Conservation (phyloP, 495 filamentous ascomycete genomes). For the Podospora fimiseda region DNA sequence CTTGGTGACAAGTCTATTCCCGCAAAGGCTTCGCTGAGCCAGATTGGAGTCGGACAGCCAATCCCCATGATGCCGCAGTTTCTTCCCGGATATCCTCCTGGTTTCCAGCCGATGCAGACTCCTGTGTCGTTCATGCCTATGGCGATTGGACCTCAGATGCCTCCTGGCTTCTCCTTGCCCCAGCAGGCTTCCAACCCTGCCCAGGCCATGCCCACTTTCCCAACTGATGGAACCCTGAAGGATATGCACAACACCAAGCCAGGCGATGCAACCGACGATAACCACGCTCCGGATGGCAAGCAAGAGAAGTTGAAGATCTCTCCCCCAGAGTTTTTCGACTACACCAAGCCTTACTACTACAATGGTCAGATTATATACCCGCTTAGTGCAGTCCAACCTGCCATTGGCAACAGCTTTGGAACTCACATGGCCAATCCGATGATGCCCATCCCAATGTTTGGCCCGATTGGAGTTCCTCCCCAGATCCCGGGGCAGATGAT, state of each 20-base stretch:
- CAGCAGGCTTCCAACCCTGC: constrained; percentile 11
- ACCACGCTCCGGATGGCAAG: constrained; percentile 26
- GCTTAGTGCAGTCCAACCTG: constrained; percentile 16
- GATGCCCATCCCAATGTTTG: constrained; percentile 20
- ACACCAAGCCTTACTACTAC: constrained; percentile 38
- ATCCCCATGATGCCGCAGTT: constrained; percentile 19
- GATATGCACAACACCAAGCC: constrained; percentile 24
- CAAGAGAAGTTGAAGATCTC: constrained; percentile 35
- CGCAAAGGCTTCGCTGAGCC: constrained; percentile 13
- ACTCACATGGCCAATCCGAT: constrained; percentile 10
- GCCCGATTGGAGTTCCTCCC: constrained; percentile 14
- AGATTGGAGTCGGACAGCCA: constrained; percentile 12
- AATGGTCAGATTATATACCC: constrained; percentile 47
- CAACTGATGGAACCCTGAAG: constrained; percentile 11
- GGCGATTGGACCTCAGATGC: constrained; percentile 23
- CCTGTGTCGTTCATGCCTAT: constrained; percentile 26
- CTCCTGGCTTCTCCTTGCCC: constrained; percentile 17
- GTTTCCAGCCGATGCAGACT: constrained; percentile 24
- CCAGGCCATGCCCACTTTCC: neutral
- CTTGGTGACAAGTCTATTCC: constrained; percentile 13
- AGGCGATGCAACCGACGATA: constrained; percentile 19
- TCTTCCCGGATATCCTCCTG: constrained; percentile 22
- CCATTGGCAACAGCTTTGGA: constrained; percentile 5
- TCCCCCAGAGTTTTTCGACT: constrained; percentile 40
- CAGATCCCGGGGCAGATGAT: constrained; percentile 15